phyloP scores from a whole-genome alignment of 768 basidiomycete species.

The Lactarius hengduanensis region DNA sequence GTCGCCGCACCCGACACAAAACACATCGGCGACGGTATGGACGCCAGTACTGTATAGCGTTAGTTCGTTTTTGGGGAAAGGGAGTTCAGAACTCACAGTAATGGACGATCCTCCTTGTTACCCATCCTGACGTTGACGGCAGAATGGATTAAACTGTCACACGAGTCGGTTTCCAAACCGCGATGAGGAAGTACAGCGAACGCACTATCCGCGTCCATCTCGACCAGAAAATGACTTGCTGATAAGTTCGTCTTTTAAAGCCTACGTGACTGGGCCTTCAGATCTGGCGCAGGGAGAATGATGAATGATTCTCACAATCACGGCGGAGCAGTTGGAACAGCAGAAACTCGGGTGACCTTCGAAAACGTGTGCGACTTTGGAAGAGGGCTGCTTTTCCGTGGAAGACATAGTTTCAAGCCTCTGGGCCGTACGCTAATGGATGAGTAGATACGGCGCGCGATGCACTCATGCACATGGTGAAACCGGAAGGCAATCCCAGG shows the following conservation, averaged over 20 bases:
- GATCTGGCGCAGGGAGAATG: slow-evolving; percentile 9
- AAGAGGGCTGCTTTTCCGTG: slow-evolving; percentile 19
- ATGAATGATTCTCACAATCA: slow-evolving; percentile 50
- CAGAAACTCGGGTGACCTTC: slow-evolving; percentile 65
- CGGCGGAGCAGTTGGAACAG: slow-evolving; percentile 67
- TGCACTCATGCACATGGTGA: not conserved
- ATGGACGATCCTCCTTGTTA: slow-evolving; percentile 66
- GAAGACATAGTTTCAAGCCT: slow-evolving; percentile 15
- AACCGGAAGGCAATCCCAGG: not conserved
- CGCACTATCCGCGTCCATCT: slow-evolving; percentile 79
- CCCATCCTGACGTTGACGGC: slow-evolving; percentile 75
- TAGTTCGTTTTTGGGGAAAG: slow-evolving; percentile 3
- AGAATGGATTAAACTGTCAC: slow-evolving; percentile 66
- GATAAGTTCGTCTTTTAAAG: slow-evolving; percentile 80
- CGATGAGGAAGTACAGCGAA: slow-evolving; percentile 26
- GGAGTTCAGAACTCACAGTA: slow-evolving; percentile 50
- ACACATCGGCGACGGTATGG: slow-evolving; percentile 79
- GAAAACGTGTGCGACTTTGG: slow-evolving; percentile 61
- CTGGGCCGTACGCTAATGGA: not conserved
- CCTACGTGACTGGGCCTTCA: slow-evolving; percentile 40
- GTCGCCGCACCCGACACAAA: slow-evolving; percentile 76
- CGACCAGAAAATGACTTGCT: slow-evolving; percentile 83
- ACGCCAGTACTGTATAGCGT: slow-evolving; percentile 60
- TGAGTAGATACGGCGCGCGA: not conserved
- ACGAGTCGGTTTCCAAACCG: slow-evolving; percentile 5